Base-by-base conservation (phyloP, 768 basidiomycete species). In the Hygrophorus pudorinus region DNA sequence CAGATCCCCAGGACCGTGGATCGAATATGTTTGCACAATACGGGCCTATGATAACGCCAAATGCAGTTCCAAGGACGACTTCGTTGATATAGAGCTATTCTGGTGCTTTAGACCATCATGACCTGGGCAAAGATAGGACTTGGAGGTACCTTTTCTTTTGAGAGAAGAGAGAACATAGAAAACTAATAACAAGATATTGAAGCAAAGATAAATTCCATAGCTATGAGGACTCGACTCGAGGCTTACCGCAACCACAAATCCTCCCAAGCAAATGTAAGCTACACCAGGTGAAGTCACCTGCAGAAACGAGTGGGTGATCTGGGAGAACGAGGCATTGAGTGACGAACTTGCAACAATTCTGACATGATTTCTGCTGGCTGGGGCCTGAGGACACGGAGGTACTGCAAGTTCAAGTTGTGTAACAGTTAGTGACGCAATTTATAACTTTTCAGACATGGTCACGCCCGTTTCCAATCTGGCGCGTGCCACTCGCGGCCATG, bases 51-150 rank as follows among this genome's bases (percentile, higher is more conserved):
- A 78, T 48, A 35, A 78, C 60, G 4, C 76, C 75, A 46, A 80
- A 81, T 0, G 71, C 70, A 0, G 91, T 93, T 1, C 90, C 92
- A 18, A 96, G 79, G 24, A 93, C 81, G 29, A 94, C 92, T 68
- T 99, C 94, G 53, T 91, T 96, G 51, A 96, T 76, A 56, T 84
- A 96, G 4, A 94, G 55, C 77, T 88, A 41, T 12, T 24, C 43
- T 44, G 42, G 18, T 13, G 31, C 14, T 5, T 9, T n/a, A 34
- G 39, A 34, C 11, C 16, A 12, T 17, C 28, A 39, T 13, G 21
- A 38, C 32, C 35, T 13, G 11, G 42, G 36, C 34, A 6, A 33
- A 17, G 1, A 13, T 37, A 10, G n/a, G 17, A 44, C 4, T 28
- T 13, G 17, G 4, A 55, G 60, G 8, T 37, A 84, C 86, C 66